Evolutionary conservation across 2,329 filamentous ascomycete genomes (phyloP).

Genomic region (Chaetomium globosum): DNA sequence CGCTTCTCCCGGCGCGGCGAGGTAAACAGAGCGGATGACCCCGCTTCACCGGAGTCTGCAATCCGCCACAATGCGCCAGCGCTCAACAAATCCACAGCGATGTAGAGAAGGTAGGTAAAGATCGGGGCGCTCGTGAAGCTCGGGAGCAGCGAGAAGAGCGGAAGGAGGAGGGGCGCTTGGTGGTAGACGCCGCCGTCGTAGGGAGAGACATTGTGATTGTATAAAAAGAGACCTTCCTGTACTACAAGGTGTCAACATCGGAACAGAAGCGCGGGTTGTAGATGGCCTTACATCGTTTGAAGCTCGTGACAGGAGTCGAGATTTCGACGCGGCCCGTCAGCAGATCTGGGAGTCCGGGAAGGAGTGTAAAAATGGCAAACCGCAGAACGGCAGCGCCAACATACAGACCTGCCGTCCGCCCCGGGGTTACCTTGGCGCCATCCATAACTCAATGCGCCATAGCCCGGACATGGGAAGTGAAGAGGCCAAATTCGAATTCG

Average conservation of each 20-base stretch:
- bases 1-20: constrained; percentile 74
- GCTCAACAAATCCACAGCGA: constrained; percentile 76
- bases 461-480: constrained; percentile 25
- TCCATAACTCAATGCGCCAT: constrained; percentile 41
- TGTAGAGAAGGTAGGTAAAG: constrained; percentile 79
- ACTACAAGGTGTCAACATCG: constrained; percentile 56
- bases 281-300: constrained; percentile 78
- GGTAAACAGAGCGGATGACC: constrained; percentile 72
- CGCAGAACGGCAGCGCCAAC: constrained; percentile 75
- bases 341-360: constrained; percentile 80
- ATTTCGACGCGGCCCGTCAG: constrained; percentile 92
- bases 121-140: constrained; percentile 66
- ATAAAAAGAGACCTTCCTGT: constrained; percentile 94
- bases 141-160: constrained; percentile 87
- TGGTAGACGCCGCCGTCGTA: constrained; percentile 89
- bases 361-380: constrained; percentile 75
- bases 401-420: constrained; percentile 67
- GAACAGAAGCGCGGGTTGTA: not conserved
- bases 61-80: constrained; percentile 78
- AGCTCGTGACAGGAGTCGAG: constrained; percentile 95
- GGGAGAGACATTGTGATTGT: constrained; percentile 92
- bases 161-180: constrained; percentile 85
- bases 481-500: constrained; percentile 17
- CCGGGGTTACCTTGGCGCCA: constrained; percentile 45
- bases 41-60: constrained; percentile 77